A percentile compares a stretch with the other conserved stretches of the same genome.
Evolutionary conservation across 2,329 filamentous ascomycete genomes (phyloP).

Genomic region (Colletotrichum incanum): DNA sequence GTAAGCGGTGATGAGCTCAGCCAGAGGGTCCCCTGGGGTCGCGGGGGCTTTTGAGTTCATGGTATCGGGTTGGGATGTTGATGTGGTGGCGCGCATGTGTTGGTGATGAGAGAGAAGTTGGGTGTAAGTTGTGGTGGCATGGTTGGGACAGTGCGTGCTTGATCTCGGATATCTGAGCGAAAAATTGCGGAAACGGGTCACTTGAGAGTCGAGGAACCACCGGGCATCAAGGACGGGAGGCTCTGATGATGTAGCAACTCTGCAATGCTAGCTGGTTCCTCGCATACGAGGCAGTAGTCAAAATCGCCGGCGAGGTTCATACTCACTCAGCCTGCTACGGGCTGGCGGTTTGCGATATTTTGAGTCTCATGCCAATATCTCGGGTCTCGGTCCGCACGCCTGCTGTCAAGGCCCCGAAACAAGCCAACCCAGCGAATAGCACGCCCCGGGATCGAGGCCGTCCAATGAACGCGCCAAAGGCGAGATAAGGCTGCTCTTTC

Average conservation of each 20-base stretch:
- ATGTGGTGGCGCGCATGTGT: background rate
- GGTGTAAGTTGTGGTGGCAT: constrained; percentile 18
- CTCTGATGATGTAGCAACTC: background rate
- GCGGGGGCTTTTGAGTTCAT: constrained; percentile 11
- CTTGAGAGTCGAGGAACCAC: background rate
- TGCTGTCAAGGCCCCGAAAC: background rate
- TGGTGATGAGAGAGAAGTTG: constrained; percentile 16
- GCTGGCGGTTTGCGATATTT: background rate
- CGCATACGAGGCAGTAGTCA: background rate
- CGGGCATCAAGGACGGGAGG: background rate
- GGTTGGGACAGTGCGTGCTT: constrained; percentile 10
- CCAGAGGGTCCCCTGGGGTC: constrained; percentile 56
- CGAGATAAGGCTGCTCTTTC: constrained; percentile 2
- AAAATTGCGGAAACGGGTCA: constrained; percentile 5
- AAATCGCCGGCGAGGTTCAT: background rate
- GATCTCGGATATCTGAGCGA: constrained; percentile 2
- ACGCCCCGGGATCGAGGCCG: background rate
- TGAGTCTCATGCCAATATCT: background rate
- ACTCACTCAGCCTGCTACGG: background rate
- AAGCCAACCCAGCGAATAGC: background rate
- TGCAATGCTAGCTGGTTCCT: background rate
- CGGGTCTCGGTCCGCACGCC: background rate
- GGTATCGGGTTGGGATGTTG: background rate
- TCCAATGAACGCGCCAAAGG: background rate
- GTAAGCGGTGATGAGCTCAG: constrained; percentile 77